Percentiles rank a stretch among this genome's conserved stretches.
These are phyloP conservation scores for Hypocrella siamensis DNA, from an alignment of 2,329 filamentous ascomycete species.

Conservation along the genomic window DNA sequence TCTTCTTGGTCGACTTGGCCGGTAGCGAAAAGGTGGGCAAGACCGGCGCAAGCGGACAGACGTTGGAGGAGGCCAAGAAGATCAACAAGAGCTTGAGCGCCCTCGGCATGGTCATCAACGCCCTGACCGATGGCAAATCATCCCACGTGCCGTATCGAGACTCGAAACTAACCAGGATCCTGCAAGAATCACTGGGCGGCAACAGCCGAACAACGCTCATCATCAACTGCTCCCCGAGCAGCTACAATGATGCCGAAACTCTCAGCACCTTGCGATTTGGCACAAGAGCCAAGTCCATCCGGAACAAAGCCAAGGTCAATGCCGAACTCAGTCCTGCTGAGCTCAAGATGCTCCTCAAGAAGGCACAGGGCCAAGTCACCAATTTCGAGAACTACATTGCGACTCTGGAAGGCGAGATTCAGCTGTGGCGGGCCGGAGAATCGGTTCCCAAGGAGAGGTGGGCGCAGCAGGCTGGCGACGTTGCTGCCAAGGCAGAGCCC, in stretches of 20 bases:
- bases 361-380: slow-evolving; percentile 77
- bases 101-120: slow-evolving; percentile 97
- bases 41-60: slow-evolving; percentile 93
- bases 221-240: slow-evolving; percentile 97
- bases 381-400: slow-evolving; percentile 80
- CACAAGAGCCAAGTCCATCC: slow-evolving; percentile 93
- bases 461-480: slow-evolving; percentile 48
- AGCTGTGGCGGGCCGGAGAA: slow-evolving; percentile 77
- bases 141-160: slow-evolving; percentile 93
- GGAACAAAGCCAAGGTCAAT: slow-evolving; percentile 99
- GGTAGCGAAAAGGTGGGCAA: slow-evolving; percentile 98
- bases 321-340: slow-evolving; percentile 91
- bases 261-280: slow-evolving; percentile 85
- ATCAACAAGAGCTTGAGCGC: slow-evolving; percentile 99
- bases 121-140: slow-evolving; percentile 91
- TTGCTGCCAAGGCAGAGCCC: slow-evolving; percentile 23
- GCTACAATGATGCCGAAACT: slow-evolving; percentile 94
- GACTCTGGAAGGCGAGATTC: slow-evolving; percentile 70
- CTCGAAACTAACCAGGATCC: slow-evolving; percentile 89
- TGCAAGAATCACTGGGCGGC: slow-evolving; percentile 93
- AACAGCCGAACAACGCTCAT: slow-evolving; percentile 97
- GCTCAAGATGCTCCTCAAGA: slow-evolving; percentile 83
- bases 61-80: slow-evolving; percentile 96
- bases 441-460: slow-evolving; percentile 78
- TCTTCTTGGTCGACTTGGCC: slow-evolving; percentile 95